phyloP scores from a whole-genome alignment of 2,329 filamentous ascomycete genomes.

The Hawksworthiomyces lignivorus region DNA sequence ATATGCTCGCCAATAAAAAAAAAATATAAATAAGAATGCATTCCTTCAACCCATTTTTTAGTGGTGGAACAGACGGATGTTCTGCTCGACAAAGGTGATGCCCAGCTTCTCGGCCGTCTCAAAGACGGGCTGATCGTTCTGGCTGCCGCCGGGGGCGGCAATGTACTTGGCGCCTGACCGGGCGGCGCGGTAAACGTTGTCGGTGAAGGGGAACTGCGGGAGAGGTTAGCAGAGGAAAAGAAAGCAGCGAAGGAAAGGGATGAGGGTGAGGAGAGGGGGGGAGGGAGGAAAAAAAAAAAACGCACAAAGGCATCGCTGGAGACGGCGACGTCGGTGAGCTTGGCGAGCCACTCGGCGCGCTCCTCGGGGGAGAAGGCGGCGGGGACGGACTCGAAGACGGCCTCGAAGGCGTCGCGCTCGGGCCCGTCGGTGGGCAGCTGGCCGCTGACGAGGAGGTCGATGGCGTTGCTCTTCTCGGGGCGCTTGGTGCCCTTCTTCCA shows the following conservation, averaged over 20 bases:
- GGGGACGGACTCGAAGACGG: constrained; percentile 84
- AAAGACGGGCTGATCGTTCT: constrained; percentile 75
- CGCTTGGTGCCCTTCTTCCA: constrained; percentile 98
- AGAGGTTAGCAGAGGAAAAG: neutral
- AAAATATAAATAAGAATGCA: no score
- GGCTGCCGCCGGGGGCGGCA: constrained; percentile 83
- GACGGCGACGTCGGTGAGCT: constrained; percentile 74
- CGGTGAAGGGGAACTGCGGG: constrained; percentile 91
- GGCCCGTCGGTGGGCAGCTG: constrained; percentile 75
- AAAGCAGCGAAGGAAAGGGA: constrained; percentile 1
- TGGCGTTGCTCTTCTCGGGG: constrained; percentile 95
- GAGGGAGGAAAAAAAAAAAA: constrained; percentile 19
- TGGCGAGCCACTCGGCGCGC: constrained; percentile 75
- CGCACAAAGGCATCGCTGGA: constrained; percentile 93
- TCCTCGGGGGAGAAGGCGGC: constrained; percentile 75
- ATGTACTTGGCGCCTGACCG: constrained; percentile 93
- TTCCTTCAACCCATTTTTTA: no score
- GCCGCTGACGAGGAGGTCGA: constrained; percentile 88
- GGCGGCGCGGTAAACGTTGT: constrained; percentile 90
- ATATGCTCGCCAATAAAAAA: no score
- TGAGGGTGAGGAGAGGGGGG: no score
- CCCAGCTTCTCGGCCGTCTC: constrained; percentile 85
- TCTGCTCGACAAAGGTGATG: constrained; percentile 94
- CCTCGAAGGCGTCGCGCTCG: constrained; percentile 81
- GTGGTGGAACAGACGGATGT: constrained; percentile 89